Conservation (phyloP, 805 yeast genomes). For the Metschnikowia proteae region DNA sequence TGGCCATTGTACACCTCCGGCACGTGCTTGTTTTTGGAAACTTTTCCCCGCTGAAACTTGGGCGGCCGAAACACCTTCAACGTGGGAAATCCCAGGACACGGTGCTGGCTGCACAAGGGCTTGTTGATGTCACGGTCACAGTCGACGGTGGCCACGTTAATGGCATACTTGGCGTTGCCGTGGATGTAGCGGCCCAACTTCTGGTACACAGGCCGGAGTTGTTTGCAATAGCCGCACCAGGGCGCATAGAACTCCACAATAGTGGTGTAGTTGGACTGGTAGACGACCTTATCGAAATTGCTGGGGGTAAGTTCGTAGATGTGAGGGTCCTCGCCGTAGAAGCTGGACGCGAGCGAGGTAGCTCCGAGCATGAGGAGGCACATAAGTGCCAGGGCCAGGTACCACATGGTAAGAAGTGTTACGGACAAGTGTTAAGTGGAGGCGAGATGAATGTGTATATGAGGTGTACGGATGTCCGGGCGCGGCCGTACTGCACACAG, state of each 20-base stretch:
- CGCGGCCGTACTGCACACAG: too few relatives aligned
- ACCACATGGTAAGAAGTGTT: too few relatives aligned
- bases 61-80: slow-evolving; percentile 80
- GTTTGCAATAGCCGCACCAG: slow-evolving; percentile 95
- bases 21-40: slow-evolving; percentile 35
- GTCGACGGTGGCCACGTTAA: slow-evolving; percentile 76
- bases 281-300: slow-evolving; percentile 64
- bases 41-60: slow-evolving; percentile 39
- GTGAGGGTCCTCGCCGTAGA: slow-evolving; percentile 39
- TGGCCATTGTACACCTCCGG: slow-evolving; percentile 60
- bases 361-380: not conserved
- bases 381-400: too few relatives aligned
- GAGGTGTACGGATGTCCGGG: too few relatives aligned
- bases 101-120: slow-evolving; percentile 61
- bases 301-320: slow-evolving; percentile 54
- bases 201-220: slow-evolving; percentile 58
- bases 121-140: slow-evolving; percentile 73
- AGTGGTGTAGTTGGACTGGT: slow-evolving; percentile 70
- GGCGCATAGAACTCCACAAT: slow-evolving; percentile 92
- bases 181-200: slow-evolving; percentile 61
- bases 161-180: slow-evolving; percentile 43
- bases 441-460: too few relatives aligned
- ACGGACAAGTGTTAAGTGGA: too few relatives aligned
- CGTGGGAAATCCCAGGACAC: slow-evolving; percentile 81
- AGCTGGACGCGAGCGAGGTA: slow-evolving; percentile 17